phyloP scores from a whole-genome alignment of 2,329 filamentous ascomycete genomes.

The Colletotrichum sidae region DNA sequence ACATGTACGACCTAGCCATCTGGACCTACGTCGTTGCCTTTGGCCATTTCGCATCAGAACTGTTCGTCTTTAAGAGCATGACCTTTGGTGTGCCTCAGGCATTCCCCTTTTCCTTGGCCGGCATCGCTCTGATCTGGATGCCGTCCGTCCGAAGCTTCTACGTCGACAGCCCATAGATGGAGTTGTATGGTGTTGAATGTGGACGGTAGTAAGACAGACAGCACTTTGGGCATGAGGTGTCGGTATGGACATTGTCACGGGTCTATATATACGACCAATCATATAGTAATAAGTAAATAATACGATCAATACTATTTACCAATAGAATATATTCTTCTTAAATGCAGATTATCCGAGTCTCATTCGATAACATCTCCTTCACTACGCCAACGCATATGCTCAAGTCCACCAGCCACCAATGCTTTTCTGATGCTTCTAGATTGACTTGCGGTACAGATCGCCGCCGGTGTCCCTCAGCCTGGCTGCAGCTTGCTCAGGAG shows the following conservation, averaged over 20 bases:
- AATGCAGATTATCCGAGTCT: too few species aligned
- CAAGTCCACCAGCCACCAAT: not conserved
- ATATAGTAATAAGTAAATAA: too few species aligned
- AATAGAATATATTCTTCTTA: too few species aligned
- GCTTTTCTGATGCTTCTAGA: constrained; percentile 44
- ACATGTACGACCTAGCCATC: constrained; percentile 82
- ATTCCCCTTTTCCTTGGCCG: constrained; percentile 66
- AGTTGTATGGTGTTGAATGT: not conserved
- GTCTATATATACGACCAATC: too few species aligned
- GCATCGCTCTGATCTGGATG: constrained; percentile 70
- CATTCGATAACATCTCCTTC: not conserved
- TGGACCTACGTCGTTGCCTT: constrained; percentile 86
- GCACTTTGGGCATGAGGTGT: too few species aligned
- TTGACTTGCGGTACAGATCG: constrained; percentile 82
- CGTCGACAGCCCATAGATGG: constrained; percentile 54
- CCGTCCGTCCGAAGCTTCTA: constrained; percentile 76
- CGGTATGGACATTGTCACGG: too few species aligned
- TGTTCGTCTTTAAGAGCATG: constrained; percentile 81
- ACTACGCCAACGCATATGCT: not conserved
- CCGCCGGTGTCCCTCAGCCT: constrained; percentile 81
- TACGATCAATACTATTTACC: too few species aligned
- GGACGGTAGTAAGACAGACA: not conserved
- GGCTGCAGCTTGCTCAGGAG: constrained; percentile 91
- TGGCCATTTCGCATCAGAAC: constrained; percentile 83
- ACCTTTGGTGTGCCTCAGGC: constrained; percentile 68